Base-by-base conservation (phyloP, 768 basidiomycete species). In the Macrolepiota albuminosa region DNA sequence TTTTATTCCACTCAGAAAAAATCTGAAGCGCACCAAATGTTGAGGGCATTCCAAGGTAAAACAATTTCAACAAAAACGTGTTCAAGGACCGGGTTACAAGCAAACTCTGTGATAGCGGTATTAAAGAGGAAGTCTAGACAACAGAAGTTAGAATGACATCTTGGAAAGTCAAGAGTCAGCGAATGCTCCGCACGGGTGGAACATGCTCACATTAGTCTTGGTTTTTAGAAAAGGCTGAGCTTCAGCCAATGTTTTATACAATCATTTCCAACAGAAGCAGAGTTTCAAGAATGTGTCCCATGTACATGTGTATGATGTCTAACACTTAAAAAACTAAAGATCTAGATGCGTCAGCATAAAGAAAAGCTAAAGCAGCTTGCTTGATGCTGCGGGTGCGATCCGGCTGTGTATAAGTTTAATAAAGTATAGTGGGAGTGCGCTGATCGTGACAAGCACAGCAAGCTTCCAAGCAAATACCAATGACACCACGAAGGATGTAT, bases 381-480 rank as follows among this genome's bases (percentile, higher is more conserved):
- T 93, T 63, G 94, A 96, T 51, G 89, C 89, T 47, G 96, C 94
- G 48, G 97, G 97, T 14, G 94, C 89, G 58, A 98, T 78, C 71
- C 89, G 82, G 75, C 87, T 86, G 66, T 88, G 86, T 66, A 96
- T 86, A 61, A 89, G 70, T 74, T 97, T 98, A 78, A 96, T 85
- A 64, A 96, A 81, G 70, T 90, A 97, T 46, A 99, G 75, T 6
- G 97, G 97, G 62, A 96, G 78, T 7, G 95, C 90, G 65, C 94
- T 96, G 73, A 99, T 84, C 7, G 90, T 93, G 3, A 99, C 95
- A 68, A 98, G 97, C 50, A 96, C 85, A 0, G 90, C 90, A 13
- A 97, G 91, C 74, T 98, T 98, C 93, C 92, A 95, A 24, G 87
- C 85, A 74, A 98, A 99, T 26, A 85, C 83, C 37, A 85, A 69